Evolutionary conservation across 2,329 filamentous ascomycete species (phyloP).

Genomic region (Fusarium bactridioides): DNA sequence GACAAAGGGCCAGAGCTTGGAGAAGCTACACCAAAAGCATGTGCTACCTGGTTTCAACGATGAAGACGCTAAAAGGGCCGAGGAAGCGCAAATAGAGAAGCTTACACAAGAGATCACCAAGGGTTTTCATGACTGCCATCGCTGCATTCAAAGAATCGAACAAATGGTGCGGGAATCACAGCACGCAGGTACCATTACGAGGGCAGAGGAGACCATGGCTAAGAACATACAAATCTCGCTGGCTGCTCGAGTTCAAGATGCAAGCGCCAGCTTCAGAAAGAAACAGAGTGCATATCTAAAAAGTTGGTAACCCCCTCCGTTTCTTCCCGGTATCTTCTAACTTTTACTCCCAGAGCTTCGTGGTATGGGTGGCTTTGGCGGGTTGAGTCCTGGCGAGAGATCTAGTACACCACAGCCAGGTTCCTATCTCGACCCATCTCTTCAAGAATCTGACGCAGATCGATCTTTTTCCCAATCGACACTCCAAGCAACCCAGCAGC

Average conservation of each 20-base stretch:
- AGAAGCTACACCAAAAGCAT: constrained; percentile 96
- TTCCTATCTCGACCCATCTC: constrained; percentile 80
- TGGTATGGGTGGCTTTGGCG: constrained; percentile 69
- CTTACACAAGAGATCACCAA: constrained; percentile 91
- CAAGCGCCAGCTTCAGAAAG: constrained; percentile 91
- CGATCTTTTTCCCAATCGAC: constrained; percentile 90
- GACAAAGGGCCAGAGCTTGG: constrained; percentile 82
- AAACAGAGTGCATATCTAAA: constrained; percentile 97
- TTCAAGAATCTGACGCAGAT: constrained; percentile 94
- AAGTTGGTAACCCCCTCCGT: constrained; percentile 61
- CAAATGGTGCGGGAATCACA: constrained; percentile 84
- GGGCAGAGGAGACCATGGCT: constrained; percentile 93
- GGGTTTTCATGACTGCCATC: constrained; percentile 89
- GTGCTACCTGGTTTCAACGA: constrained; percentile 97
- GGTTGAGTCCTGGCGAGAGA: constrained; percentile 60
- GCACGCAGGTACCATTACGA: constrained; percentile 74
- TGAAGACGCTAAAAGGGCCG: constrained; percentile 84
- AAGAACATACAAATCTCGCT: constrained; percentile 94
- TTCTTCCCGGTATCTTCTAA: not conserved
- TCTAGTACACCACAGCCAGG: constrained; percentile 58
- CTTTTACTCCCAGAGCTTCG: constrained; percentile 68
- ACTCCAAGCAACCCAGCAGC: constrained; percentile 78
- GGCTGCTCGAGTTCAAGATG: constrained; percentile 87
- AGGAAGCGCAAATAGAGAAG: constrained; percentile 89
- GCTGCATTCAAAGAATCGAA: constrained; percentile 87